Base-by-base conservation (phyloP, 345 rosid genomes). In the Dovyalis caffra region DNA sequence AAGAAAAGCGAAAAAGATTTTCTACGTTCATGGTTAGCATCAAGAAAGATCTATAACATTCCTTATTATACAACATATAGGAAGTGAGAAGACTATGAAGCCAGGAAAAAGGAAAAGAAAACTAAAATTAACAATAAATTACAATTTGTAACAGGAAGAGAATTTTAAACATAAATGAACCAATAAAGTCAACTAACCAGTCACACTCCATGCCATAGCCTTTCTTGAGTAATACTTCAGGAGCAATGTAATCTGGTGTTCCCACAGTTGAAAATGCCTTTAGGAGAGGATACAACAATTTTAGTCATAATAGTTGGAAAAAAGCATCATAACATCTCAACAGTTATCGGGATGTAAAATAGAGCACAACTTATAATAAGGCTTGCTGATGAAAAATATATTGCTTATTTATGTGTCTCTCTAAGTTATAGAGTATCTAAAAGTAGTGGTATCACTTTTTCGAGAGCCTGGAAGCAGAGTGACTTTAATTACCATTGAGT, bases 131-230 rank as follows among this genome's bases (percentile, higher is more conserved):
- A 47, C 40, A 32, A 11, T 26, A 38, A 67, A 73, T 33, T 0
- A 64, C 68, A 74, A 51, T 40, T 45, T 23, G 28, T 56, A 66
- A 78, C 34, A 70, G 9, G 67, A 79, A 26, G 21, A 72, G 68
- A 43, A 62, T 38, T 60, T 37, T 16, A 60, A 43, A 12, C 18
- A 60, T 37, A 16, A 60, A 60, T 71, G 21, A 60, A 26, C 33
- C 9, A 72, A 38, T 7, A 9, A 70, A 38, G 75, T n/a, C 72
- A 62, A 86, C 97, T 87, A 71, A 92, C 98, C 98, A 94, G 84
- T 94, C 98, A 82, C 98, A 94, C 80, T 94, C 98, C 93, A 88
- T 90, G 90, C 98, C 97, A 83, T 94, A 94, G 83, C 97, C 98
- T 83, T 92, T 94, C 94, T 94, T 94, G 82, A 92, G 82, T 73